A percentile compares a stretch with the other conserved stretches of the same genome.
Evolutionary conservation across 495 filamentous ascomycete species (phyloP).

Genomic region (Thermochaetoides thermophila): DNA sequence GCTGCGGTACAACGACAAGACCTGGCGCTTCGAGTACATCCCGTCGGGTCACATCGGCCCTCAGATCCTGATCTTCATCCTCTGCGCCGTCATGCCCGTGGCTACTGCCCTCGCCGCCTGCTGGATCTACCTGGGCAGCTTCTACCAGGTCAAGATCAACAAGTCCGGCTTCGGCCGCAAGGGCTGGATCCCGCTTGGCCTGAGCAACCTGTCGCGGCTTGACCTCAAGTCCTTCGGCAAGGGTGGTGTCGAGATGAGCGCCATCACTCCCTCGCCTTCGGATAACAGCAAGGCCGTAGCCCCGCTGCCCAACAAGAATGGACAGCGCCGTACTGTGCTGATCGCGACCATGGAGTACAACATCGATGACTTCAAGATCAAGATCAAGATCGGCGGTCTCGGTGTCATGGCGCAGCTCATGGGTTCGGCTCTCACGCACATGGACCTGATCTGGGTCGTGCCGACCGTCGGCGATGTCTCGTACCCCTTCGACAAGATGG

Average conservation of each 20-base stretch:
- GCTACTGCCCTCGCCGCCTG: conserved; percentile 34
- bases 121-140: conserved; percentile 47
- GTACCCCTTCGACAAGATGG: conserved; percentile 41
- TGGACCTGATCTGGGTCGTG: conserved; percentile 62
- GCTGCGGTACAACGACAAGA: conserved; percentile 42
- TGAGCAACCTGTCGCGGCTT: conserved; percentile 14
- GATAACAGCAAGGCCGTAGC: conserved; percentile 9
- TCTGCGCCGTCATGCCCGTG: conserved; percentile 43
- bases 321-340: conserved; percentile 38
- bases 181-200: conserved; percentile 13
- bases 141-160: conserved; percentile 61
- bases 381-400: conserved; percentile 59
- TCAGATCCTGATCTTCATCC: conserved; percentile 44
- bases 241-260: conserved; percentile 21
- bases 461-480: conserved; percentile 57
- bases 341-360: conserved; percentile 64
- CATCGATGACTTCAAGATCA: conserved; percentile 57
- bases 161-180: conserved; percentile 42
- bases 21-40: conserved; percentile 34
- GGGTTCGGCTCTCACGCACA: conserved; percentile 51
- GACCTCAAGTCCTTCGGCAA: conserved; percentile 35
- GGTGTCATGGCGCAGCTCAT: conserved; percentile 62
- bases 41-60: conserved; percentile 38
- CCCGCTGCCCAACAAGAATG: conserved; percentile 4
- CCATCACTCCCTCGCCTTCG: conserved; percentile 14